Base-by-base conservation (phyloP, 2,329 filamentous ascomycete genomes). In the Talaromyces sp. region DNA sequence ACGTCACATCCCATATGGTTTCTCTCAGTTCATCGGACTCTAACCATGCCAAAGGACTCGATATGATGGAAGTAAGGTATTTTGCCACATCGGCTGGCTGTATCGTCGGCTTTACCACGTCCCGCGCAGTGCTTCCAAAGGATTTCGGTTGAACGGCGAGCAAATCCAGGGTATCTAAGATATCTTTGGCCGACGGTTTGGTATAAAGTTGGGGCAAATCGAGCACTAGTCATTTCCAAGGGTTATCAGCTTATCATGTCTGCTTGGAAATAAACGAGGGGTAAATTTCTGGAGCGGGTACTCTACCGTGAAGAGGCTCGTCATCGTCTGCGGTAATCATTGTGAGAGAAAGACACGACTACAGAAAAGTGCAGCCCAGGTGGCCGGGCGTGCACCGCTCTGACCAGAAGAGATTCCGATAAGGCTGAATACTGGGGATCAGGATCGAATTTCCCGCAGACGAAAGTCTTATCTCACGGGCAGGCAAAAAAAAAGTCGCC, bases 151-250 rank as follows among this genome's bases (percentile, higher is more conserved):
- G 82, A 39, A 89, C 77, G 62, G 85, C 83, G 39, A 96, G 82
- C 30, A 85, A 78, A 36, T 84, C 77, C n/a, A 97, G 84, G 28
- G 85, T 85, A 28, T 81, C 76, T 56, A 91, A 76, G 53, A 97
- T 81, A 4, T 83, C 80, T 33, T 80, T 77, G 62, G 85, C 87
- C 22, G 86, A 80, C 7, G 93, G 93, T 70, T 85, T 88, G 68
- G 88, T 85, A 82, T 92, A 91, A 64, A 93, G 82, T 70, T 92
- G 90, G n/a, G 92, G 91, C 28, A 96, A 84, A 70, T 93, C 90
- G 62, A 88, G 79, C 62, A 87, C 86, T 88, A 69, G 54, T 33
- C 25, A 33, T 57, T 19, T 36, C 17, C n/a, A 9, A 44, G 19
- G 58, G 69, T 75, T 72, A 72, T 75, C 71, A 73, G 71, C 54